phyloP scores from a whole-genome alignment of 2,329 filamentous ascomycete species.

The Salinomyces thailandicus region DNA sequence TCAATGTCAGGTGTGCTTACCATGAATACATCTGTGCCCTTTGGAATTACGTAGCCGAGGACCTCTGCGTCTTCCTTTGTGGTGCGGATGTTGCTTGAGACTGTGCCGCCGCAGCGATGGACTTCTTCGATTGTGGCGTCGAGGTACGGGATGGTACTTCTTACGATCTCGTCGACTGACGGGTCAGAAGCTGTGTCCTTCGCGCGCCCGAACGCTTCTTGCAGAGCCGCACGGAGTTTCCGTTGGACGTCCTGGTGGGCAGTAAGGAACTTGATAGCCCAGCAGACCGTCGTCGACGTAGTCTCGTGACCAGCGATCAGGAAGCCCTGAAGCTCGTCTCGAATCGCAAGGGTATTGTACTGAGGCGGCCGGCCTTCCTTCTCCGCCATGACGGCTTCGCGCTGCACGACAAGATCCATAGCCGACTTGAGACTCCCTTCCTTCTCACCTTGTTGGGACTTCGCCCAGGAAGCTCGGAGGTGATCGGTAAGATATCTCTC shows the following conservation, averaged over 20 bases:
- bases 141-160: conserved; percentile 26
- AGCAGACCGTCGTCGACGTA: conserved; percentile 32
- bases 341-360: conserved; percentile 16
- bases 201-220: conserved; percentile 18
- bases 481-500: conserved; percentile 25
- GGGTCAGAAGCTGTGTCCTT: conserved; percentile 14
- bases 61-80: conserved; percentile 30
- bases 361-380: conserved; percentile 24
- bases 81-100: conserved; percentile 19
- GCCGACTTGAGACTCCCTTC: conserved; percentile 25
- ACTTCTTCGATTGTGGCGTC: conserved; percentile 35
- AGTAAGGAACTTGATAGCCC: conserved; percentile 33
- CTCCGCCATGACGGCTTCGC: conserved; percentile 25
- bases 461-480: conserved; percentile 23
- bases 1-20: background rate
- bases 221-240: conserved; percentile 26
- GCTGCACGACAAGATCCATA: conserved; percentile 28
- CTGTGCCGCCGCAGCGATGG: conserved; percentile 25
- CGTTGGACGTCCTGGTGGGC: conserved; percentile 26
- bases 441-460: conserved; percentile 7
- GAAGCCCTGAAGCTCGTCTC: conserved; percentile 25
- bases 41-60: conserved; percentile 32
- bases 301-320: conserved; percentile 39
- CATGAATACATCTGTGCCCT: conserved; percentile 27
- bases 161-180: conserved; percentile 24